These are phyloP conservation scores for Vinca minor DNA, from an alignment of 257 asterid genomes.

Conservation along the genomic window DNA sequence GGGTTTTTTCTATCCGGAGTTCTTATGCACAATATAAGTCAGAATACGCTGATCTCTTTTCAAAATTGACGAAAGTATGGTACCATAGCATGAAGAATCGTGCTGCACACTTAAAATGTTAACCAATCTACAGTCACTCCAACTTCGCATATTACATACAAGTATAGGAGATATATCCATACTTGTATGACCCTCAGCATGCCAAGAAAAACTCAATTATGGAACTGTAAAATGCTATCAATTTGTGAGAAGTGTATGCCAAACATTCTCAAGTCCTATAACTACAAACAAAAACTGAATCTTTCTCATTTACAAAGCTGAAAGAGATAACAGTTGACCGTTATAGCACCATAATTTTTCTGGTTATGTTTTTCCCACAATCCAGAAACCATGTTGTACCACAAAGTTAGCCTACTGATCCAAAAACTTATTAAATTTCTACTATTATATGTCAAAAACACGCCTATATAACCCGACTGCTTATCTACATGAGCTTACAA, in stretches of 20 bases:
- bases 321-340: background rate
- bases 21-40: background rate
- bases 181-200: background rate
- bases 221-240: background rate
- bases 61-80: background rate
- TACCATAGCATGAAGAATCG: background rate
- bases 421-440: background rate
- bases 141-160: background rate
- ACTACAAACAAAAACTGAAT: background rate
- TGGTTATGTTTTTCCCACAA: background rate
- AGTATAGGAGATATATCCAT: too few species aligned
- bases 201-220: background rate
- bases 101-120: background rate
- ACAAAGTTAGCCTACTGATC: background rate
- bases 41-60: background rate
- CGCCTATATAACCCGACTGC: background rate
- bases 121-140: background rate
- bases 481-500: background rate
- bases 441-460: background rate
- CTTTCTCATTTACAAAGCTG: background rate
- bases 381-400: background rate
- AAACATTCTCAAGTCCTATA: background rate
- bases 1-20: background rate
- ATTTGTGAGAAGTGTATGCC: background rate
- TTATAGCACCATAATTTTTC: background rate